Base-by-base conservation (phyloP, 352 stramenopile genomes). In the Phytophthora tentaculata region DNA sequence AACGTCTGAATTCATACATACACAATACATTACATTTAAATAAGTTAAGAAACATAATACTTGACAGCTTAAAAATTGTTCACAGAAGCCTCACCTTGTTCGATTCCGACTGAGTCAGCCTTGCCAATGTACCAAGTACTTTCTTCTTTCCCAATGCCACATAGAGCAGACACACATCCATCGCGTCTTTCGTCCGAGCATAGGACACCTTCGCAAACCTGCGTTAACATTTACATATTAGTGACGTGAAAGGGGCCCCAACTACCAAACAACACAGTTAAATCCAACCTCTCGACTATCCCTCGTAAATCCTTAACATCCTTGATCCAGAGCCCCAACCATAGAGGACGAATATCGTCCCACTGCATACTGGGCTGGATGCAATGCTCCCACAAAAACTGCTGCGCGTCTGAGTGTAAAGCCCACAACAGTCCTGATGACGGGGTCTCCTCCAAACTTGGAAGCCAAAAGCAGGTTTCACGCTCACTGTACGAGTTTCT, bases 131-230 rank as follows among this genome's bases (percentile, higher is more conserved):
- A 19, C 70, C 80, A 0, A 96, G 68, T 28, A 96, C 80, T 65
- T 89, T 94, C 35, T 84, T 86, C 69, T 95, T 94, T 19, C 87
- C 87, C 44, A 96, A 68, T 9, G 86, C 88, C 17, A 93, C 72
- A 35, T 96, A 96, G 8, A 85, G 78, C 29, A 96, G 35, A 24
- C 80, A 88, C 5, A 96, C 85, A 24, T 80, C 76, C 79, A 94
- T 92, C 8, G 85, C 88, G 52, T 94, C 75, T 55, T 86, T 86
- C 7, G 83, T 86, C 20, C 80, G 69, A 16, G 76, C 78, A 59
- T 90, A 96, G 1, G 73, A 86, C 24, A 74, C 69, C 54, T 94
- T 96, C 0, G 88, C 86, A 54, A 91, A 74, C 39, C 83, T 93
- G 68, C 5, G 28, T 32, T 32, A 5, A 32, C n/a, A n/a, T n/a